These are phyloP conservation scores for Candida tibetensis DNA, from an alignment of 805 yeast genomes.

Conservation along the genomic window DNA sequence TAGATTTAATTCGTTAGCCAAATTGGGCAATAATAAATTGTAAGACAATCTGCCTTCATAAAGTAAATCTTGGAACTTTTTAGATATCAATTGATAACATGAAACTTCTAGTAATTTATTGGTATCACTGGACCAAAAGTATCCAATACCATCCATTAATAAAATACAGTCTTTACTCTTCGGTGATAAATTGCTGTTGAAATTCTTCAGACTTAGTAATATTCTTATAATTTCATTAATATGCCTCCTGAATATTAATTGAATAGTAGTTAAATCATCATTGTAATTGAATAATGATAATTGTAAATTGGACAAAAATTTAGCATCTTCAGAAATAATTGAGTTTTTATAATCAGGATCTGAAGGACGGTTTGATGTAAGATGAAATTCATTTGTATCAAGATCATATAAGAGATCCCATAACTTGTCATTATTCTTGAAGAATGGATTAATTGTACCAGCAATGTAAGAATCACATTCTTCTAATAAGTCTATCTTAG, in stretches of 20 bases:
- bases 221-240: conserved; percentile 42
- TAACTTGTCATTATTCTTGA: conserved; percentile 49
- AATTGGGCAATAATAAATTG: conserved; percentile 32
- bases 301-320: conserved; percentile 41
- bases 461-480: conserved; percentile 46
- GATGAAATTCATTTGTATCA: conserved; percentile 46
- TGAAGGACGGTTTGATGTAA: conserved; percentile 20
- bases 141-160: conserved; percentile 42
- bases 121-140: conserved; percentile 42
- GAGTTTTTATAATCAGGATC: conserved; percentile 26
- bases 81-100: conserved; percentile 38
- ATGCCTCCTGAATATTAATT: conserved; percentile 42
- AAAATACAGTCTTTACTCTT: conserved; percentile 20
- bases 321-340: conserved; percentile 44
- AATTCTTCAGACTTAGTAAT: conserved; percentile 36
- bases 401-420: conserved; percentile 66
- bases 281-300: conserved; percentile 43
- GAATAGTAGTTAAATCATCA: conserved; percentile 46
- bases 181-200: conserved; percentile 19
- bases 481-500: conserved; percentile 50
- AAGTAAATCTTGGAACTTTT: conserved; percentile 33
- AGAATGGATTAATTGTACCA: conserved; percentile 68
- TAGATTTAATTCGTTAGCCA: conserved; percentile 39
- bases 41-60: conserved; percentile 31
- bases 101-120: conserved; percentile 39